These are phyloP conservation scores for Aspergillus proliferans DNA, from an alignment of 2,329 filamentous ascomycete species.

Conservation along the genomic window DNA sequence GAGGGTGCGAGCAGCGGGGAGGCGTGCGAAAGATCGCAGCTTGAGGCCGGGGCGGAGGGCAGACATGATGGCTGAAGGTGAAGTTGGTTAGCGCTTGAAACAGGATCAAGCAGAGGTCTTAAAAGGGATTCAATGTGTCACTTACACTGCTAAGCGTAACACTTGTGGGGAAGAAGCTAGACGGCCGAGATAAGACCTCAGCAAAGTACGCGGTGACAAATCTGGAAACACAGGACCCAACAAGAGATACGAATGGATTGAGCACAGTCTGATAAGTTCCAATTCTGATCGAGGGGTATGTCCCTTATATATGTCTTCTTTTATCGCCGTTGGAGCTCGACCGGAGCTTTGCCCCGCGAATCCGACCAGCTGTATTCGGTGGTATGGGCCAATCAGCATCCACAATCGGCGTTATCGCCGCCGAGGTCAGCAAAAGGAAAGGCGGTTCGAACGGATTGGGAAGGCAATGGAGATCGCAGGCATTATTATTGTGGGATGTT, in stretches of 20 bases:
- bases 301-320: not conserved
- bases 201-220: not conserved
- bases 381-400: not conserved
- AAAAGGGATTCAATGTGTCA: too few species aligned
- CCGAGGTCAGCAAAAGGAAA: not conserved
- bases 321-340: not conserved
- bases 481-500: not conserved
- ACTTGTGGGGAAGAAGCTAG: too few species aligned
- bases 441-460: not conserved
- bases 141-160: too few species aligned
- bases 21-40: constrained; percentile 27
- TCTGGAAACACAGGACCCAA: not conserved
- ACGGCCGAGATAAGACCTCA: not conserved
- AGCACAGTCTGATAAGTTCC: not conserved
- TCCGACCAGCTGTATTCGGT: not conserved
- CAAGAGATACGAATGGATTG: not conserved
- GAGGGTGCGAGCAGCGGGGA: constrained; percentile 29
- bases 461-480: not conserved
- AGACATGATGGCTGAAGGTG: constrained; percentile 25
- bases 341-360: not conserved
- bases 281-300: not conserved
- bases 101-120: too few species aligned
- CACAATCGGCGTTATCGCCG: not conserved
- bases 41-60: constrained; percentile 30
- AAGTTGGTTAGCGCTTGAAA: not conserved